Percentiles rank a stretch among this genome's conserved stretches.
phyloP scores from a whole-genome alignment of 345 rosid genomes.

The Eucalyptus polyanthemos region DNA sequence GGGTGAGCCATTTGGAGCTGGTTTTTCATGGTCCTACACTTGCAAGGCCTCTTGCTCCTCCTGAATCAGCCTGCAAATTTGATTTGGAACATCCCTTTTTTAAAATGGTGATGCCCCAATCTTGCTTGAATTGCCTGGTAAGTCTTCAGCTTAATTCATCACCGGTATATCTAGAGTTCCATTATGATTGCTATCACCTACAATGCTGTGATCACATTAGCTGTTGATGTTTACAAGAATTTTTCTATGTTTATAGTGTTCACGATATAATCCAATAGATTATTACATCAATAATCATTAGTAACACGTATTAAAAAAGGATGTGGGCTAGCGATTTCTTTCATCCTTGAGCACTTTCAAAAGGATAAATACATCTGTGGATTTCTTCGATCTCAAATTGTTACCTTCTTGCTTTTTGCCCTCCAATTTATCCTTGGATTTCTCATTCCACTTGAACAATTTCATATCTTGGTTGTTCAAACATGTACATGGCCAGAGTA shows the following conservation, averaged over 20 bases:
- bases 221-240: neutral
- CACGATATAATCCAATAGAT: neutral
- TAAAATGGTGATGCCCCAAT: neutral
- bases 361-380: neutral
- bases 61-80: neutral
- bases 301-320: neutral
- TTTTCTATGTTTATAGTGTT: neutral
- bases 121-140: neutral
- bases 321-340: neutral
- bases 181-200: neutral
- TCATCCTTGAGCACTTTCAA: neutral
- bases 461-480: neutral
- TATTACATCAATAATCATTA: neutral
- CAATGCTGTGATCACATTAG: neutral
- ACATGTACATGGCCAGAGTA: neutral
- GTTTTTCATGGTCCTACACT: neutral
- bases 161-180: neutral
- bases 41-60: neutral
- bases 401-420: neutral
- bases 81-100: neutral
- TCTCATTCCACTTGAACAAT: neutral
- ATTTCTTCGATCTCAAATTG: neutral
- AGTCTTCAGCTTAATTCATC: neutral
- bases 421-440: neutral
- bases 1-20: neutral